Evolutionary conservation across 768 basidiomycete genomes (phyloP).

Genomic region (Pulveroboletus sp.): DNA sequence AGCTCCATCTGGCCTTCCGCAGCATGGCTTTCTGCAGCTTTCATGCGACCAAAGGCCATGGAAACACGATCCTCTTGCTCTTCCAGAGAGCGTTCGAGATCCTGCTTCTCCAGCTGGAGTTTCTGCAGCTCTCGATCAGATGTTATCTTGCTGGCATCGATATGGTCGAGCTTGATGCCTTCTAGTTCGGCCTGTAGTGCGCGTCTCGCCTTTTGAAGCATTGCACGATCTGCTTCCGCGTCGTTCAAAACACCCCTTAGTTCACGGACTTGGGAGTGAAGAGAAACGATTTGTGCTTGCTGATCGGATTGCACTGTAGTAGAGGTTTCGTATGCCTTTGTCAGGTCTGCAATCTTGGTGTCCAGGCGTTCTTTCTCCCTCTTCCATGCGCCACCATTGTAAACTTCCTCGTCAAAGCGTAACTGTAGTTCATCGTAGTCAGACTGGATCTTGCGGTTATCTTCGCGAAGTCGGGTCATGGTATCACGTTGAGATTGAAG

Average conservation of each 20-base stretch:
- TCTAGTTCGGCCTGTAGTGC: slow-evolving; percentile 79
- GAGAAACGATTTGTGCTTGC: slow-evolving; percentile 77
- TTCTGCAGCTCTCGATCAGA: slow-evolving; percentile 74
- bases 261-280: slow-evolving; percentile 85
- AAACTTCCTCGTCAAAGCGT: slow-evolving; percentile 74
- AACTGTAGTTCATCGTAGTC: slow-evolving; percentile 75
- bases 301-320: slow-evolving; percentile 74
- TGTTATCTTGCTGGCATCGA: slow-evolving; percentile 66
- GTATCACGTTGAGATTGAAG: slow-evolving; percentile 75
- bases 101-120: slow-evolving; percentile 77
- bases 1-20: slow-evolving; percentile 76
- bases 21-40: slow-evolving; percentile 75
- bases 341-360: slow-evolving; percentile 73
- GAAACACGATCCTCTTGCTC: slow-evolving; percentile 73
- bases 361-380: slow-evolving; percentile 87
- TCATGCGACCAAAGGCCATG: slow-evolving; percentile 74
- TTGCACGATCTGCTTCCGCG: slow-evolving; percentile 75
- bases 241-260: slow-evolving; percentile 79
- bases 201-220: slow-evolving; percentile 79
- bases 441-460: slow-evolving; percentile 73
- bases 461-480: slow-evolving; percentile 74
- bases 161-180: slow-evolving; percentile 72
- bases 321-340: slow-evolving; percentile 73
- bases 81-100: slow-evolving; percentile 73
- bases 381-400: slow-evolving; percentile 78